These are phyloP conservation scores for Cerrena zonata DNA, from an alignment of 1,284 basidiomycete genomes.

Conservation along the genomic window DNA sequence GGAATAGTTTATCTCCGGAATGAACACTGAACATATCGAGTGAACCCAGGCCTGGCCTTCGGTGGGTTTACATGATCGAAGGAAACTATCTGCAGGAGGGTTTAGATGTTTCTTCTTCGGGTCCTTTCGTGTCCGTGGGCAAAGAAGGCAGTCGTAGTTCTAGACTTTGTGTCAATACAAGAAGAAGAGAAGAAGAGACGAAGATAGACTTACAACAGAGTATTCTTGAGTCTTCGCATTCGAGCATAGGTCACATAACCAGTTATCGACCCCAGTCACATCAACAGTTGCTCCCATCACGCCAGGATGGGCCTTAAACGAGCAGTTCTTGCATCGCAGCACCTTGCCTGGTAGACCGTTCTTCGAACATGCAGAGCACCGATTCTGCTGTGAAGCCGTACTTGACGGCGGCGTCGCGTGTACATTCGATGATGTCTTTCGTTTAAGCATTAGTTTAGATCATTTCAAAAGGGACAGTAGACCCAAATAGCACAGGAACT, in stretches of 20 bases:
- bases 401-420: conserved; percentile 53
- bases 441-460: background rate
- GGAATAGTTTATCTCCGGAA: conserved; percentile 77
- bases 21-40: conserved; percentile 83
- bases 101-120: conserved; percentile 41
- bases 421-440: conserved; percentile 42
- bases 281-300: conserved; percentile 56
- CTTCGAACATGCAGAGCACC: conserved; percentile 72
- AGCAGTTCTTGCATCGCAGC: conserved; percentile 73
- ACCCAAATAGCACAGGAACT: background rate
- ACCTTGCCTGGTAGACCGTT: conserved; percentile 71
- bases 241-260: conserved; percentile 81
- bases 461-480: no score
- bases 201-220: conserved; percentile 52
- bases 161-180: no score
- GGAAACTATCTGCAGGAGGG: conserved; percentile 56
- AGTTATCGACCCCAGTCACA: conserved; percentile 56
- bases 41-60: conserved; percentile 94
- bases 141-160: conserved; percentile 72
- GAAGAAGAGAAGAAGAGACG: background rate
- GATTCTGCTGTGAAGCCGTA: conserved; percentile 51
- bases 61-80: conserved; percentile 87
- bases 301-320: conserved; percentile 74
- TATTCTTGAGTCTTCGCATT: conserved; percentile 76
- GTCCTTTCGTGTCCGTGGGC: conserved; percentile 52